Conservation (phyloP, 108 stramenopile species). For the Cyclotella baltica region DNA sequence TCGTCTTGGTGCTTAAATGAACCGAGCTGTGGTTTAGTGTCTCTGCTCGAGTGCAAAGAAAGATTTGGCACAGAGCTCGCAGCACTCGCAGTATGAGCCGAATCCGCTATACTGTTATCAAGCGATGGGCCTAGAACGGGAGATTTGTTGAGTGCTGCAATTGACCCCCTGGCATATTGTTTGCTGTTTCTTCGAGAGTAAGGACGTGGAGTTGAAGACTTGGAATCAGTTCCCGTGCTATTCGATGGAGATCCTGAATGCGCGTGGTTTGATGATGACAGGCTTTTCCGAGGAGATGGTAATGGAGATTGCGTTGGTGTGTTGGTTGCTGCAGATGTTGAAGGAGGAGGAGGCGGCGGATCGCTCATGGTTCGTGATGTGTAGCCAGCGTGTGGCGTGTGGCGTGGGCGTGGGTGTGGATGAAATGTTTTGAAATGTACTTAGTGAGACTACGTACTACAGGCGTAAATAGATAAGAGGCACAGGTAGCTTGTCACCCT, state of each 20-base stretch:
- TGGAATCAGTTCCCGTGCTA: slow-evolving; percentile 13
- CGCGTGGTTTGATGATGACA: background rate
- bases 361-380: slow-evolving; percentile 12
- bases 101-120: background rate
- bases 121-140: background rate
- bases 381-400: background rate
- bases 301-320: slow-evolving; percentile 1
- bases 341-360: background rate
- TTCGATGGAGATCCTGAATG: slow-evolving; percentile 16
- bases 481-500: too few species aligned
- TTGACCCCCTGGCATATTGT: background rate
- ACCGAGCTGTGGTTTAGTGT: background rate
- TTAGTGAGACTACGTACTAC: background rate
- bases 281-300: slow-evolving; percentile 1
- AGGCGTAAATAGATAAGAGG: too few species aligned
- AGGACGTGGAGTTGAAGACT: slow-evolving; percentile 8
- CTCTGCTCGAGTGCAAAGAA: background rate
- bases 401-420: background rate
- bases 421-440: background rate
- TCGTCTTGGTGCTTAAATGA: background rate
- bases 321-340: background rate
- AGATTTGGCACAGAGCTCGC: background rate
- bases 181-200: slow-evolving; percentile 10
- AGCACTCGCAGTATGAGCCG: background rate
- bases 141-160: slow-evolving; percentile 3